Evolutionary conservation across 345 rosid species (phyloP).

Genomic region (Stellera chamaejasme): DNA sequence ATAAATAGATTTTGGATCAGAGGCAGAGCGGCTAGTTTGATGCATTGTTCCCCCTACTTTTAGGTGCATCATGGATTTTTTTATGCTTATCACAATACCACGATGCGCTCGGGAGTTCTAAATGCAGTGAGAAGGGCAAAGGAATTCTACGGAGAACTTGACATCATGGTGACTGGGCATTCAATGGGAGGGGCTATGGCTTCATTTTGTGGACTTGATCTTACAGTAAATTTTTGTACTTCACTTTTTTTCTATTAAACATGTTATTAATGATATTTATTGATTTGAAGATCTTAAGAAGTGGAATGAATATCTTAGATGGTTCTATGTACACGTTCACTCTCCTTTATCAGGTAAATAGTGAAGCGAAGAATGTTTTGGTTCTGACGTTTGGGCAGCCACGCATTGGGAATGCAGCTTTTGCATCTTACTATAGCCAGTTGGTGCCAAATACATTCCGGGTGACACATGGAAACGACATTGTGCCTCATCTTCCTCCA

Average conservation of each 20-base stretch:
- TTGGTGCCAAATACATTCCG: constrained; percentile 71
- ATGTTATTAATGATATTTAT: too few species aligned
- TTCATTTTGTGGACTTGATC: constrained; percentile 83
- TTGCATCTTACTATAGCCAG: constrained; percentile 61
- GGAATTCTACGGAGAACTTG: constrained; percentile 56
- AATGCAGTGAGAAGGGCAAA: constrained; percentile 52
- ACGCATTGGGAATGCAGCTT: constrained; percentile 85
- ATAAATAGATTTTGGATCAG: too few species aligned
- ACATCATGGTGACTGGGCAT: constrained; percentile 80
- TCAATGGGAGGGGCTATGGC: constrained; percentile 99
- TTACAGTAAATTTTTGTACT: constrained; percentile 35
- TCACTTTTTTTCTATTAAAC: neutral
- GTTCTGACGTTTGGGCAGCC: constrained; percentile 97
- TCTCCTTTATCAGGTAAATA: constrained; percentile 51
- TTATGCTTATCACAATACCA: constrained; percentile 85
- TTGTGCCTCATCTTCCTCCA: constrained; percentile 95
- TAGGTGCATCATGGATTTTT: constrained; percentile 96
- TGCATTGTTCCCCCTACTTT: neutral
- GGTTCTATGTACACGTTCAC: neutral
- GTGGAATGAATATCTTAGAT: neutral
- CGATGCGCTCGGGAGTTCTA: constrained; percentile 71
- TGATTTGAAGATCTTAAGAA: too few species aligned
- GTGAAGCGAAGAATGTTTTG: constrained; percentile 47
- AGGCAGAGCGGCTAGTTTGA: too few species aligned
- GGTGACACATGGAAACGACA: constrained; percentile 70